A percentile compares a stretch with the other conserved stretches of the same genome.
phyloP scores from a whole-genome alignment of 768 basidiomycete species.

The Serendipita indica region DNA sequence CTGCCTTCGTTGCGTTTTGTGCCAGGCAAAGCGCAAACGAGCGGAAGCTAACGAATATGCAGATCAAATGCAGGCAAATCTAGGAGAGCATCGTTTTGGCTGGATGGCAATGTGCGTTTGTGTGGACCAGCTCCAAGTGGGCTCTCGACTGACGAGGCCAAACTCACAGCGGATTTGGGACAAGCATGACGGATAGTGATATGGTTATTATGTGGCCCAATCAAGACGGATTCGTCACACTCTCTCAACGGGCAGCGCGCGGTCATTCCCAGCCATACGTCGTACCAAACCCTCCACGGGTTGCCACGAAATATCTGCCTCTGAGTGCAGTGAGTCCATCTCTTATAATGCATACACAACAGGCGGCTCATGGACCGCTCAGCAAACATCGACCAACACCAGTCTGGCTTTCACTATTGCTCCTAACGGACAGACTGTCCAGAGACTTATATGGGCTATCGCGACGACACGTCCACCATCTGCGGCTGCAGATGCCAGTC shows the following conservation, averaged over 20 bases:
- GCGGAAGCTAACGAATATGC: background rate
- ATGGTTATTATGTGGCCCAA: conserved; percentile 71
- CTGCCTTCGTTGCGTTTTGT: background rate
- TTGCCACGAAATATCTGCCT: conserved; percentile 28
- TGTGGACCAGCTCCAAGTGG: background rate
- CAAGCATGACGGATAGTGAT: conserved; percentile 14
- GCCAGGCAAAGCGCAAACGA: background rate
- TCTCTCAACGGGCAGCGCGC: conserved; percentile 48
- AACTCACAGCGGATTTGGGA: conserved; percentile 13
- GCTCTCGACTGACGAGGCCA: background rate
- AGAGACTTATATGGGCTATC: conserved; percentile 46
- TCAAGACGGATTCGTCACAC: conserved; percentile 40
- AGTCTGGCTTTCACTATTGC: conserved; percentile 17
- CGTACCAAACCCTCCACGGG: conserved; percentile 35
- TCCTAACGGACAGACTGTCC: conserved; percentile 19
- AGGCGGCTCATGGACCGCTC: conserved; percentile 1
- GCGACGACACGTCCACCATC: conserved; percentile 35
- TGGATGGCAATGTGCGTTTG: conserved; percentile 15
- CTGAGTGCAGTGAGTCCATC: conserved; percentile 31
- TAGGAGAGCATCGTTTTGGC: conserved; percentile 8
- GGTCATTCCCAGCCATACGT: conserved; percentile 42
- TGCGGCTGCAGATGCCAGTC: conserved; percentile 28
- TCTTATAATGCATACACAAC: conserved; percentile 16
- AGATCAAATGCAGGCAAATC: conserved; percentile 7
- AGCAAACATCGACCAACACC: conserved; percentile 16